A percentile compares a stretch with the other conserved stretches of the same genome.
Evolutionary conservation across 441 rosid species (phyloP).

Genomic region (Manihot esculenta): DNA sequence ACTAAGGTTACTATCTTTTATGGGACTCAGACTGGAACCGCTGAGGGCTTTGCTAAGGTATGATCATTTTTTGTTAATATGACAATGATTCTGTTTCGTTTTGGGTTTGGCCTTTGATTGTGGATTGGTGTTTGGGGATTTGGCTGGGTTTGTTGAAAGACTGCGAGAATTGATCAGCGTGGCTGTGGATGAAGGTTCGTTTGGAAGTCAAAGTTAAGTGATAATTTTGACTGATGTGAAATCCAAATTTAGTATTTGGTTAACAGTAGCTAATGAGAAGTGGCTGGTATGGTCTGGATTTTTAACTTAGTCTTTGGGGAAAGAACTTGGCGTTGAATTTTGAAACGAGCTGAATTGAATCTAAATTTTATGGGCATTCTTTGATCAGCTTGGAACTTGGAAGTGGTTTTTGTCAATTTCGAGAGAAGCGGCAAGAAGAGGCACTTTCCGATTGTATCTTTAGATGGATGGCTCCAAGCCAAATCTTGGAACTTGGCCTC

Average conservation of each 20-base stretch:
- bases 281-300: not conserved
- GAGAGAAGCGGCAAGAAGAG: not conserved
- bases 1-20: slow-evolving; percentile 67
- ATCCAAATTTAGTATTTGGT: not conserved
- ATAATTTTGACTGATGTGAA: not conserved
- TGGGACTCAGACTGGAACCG: slow-evolving; percentile 92
- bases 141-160: not conserved
- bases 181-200: not conserved
- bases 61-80: not conserved
- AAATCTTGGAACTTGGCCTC: not conserved
- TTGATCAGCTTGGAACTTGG: not conserved
- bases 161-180: not conserved
- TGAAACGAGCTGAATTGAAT: not conserved
- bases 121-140: slow-evolving; percentile 1
- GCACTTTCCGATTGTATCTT: not conserved
- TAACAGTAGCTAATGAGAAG: not conserved
- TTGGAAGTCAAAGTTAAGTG: slow-evolving; percentile 2
- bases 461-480: not conserved
- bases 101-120: not conserved
- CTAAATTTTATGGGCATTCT: not conserved
- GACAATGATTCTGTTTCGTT: not conserved
- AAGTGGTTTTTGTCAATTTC: slow-evolving; percentile 2
- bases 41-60: slow-evolving; percentile 94
- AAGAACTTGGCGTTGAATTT: not conserved
- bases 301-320: not conserved